phyloP scores from a whole-genome alignment of 2,329 filamentous ascomycete genomes.

The Colletotrichum truncatum region DNA sequence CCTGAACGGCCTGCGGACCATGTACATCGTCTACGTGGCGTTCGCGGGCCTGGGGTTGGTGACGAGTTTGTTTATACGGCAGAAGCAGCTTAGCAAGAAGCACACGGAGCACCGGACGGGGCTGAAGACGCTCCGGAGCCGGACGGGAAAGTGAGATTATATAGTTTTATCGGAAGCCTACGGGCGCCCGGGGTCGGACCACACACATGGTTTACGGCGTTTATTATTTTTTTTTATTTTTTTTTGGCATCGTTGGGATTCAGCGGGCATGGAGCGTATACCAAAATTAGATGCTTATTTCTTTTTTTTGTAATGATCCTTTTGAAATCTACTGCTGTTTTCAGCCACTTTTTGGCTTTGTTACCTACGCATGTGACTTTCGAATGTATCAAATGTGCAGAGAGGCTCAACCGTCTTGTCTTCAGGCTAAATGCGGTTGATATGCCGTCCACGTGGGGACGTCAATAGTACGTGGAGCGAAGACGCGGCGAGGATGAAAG shows the following conservation, averaged over 20 bases:
- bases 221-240: not conserved
- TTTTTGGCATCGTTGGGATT: not conserved
- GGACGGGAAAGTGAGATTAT: conserved; percentile 14
- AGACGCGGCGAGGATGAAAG: not conserved
- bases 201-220: conserved; percentile 12
- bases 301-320: not conserved
- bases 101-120: conserved; percentile 69
- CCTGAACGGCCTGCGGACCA: conserved; percentile 58
- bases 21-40: conserved; percentile 67
- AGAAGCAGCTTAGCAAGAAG: conserved; percentile 61
- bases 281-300: not conserved
- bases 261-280: conserved; percentile 16
- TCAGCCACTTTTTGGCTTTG: too few species aligned
- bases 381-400: not conserved
- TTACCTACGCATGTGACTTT: not conserved
- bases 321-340: not conserved
- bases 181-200: too few species aligned
- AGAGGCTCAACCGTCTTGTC: conserved; percentile 8
- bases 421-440: conserved; percentile 21
- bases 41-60: conserved; percentile 58
- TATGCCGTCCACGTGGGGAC: conserved; percentile 4
- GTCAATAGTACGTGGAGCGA: too few species aligned
- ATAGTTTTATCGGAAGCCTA: too few species aligned
- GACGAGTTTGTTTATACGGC: conserved; percentile 56
- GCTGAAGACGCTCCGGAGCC: conserved; percentile 49